phyloP scores from a whole-genome alignment of 371 early-diverging fungal species.

The Circinella umbellata region DNA sequence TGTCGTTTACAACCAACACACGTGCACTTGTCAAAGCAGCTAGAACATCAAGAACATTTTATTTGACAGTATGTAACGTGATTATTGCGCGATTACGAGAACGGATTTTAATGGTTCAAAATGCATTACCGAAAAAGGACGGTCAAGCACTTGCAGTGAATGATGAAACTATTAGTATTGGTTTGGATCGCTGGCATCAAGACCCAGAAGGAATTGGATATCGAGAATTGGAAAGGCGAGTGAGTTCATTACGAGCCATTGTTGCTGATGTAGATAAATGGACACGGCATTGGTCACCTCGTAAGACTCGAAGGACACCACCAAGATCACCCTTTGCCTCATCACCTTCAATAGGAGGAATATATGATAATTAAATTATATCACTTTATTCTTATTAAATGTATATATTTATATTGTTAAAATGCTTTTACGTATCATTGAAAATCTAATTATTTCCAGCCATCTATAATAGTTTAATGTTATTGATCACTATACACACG shows the following conservation, averaged over 20 bases:
- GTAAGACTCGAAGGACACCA: slow-evolving; percentile 14
- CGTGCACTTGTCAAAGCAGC: slow-evolving; percentile 24
- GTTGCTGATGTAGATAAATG: slow-evolving; percentile 24
- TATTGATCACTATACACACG: not conserved
- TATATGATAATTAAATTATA: too few species aligned
- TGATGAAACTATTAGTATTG: slow-evolving; percentile 18
- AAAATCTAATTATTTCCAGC: too few species aligned
- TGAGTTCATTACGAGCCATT: slow-evolving; percentile 10
- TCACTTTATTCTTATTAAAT: not conserved
- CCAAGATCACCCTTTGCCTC: not conserved
- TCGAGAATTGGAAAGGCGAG: slow-evolving; percentile 26
- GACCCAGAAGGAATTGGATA: slow-evolving; percentile 22
- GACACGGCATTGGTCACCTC: slow-evolving; percentile 33
- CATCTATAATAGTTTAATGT: not conserved
- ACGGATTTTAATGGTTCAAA: slow-evolving; percentile 13
- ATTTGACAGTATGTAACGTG: slow-evolving; percentile 33
- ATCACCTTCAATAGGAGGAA: not conserved
- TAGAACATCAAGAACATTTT: slow-evolving; percentile 31
- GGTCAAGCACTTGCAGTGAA: slow-evolving; percentile 16
- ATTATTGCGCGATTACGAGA: slow-evolving; percentile 24
- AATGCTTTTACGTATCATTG: too few species aligned
- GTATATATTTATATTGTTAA: too few species aligned
- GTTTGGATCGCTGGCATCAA: slow-evolving; percentile 31
- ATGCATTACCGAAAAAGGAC: slow-evolving; percentile 27
- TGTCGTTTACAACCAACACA: slow-evolving; percentile 28